phyloP scores from a whole-genome alignment of 2,329 filamentous ascomycete species.

The Pseudonectria buxi region DNA sequence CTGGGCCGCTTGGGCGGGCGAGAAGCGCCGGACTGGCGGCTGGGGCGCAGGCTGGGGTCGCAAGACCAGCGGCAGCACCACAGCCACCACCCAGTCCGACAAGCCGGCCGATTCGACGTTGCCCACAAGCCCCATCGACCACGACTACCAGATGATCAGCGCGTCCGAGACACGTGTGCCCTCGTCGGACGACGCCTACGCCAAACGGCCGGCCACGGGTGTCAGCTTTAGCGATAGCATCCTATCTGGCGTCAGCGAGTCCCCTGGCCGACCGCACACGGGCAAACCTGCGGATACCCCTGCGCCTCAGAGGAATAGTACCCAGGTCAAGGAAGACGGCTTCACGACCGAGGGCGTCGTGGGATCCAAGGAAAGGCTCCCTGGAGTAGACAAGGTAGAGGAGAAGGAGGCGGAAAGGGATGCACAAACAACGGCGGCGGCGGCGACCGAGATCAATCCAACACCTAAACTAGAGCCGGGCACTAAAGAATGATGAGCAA shows the following conservation, averaged over 20 bases:
- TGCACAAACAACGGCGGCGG: background rate
- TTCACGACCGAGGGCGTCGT: slow-evolving; percentile 21
- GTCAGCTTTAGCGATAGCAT: slow-evolving; percentile 40
- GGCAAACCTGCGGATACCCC: slow-evolving; percentile 7
- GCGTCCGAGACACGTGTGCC: slow-evolving; percentile 21
- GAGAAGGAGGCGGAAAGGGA: background rate
- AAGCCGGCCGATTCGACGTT: slow-evolving; percentile 27
- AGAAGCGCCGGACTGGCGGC: slow-evolving; percentile 60
- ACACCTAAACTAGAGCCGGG: too few species aligned
- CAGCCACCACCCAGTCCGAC: slow-evolving; percentile 13
- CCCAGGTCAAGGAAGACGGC: slow-evolving; percentile 13
- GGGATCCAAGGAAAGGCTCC: slow-evolving; percentile 16
- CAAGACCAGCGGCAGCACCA: slow-evolving; percentile 17
- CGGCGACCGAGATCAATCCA: too few species aligned
- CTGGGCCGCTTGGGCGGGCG: slow-evolving; percentile 64
- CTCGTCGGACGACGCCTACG: slow-evolving; percentile 22
- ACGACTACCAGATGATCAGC: slow-evolving; percentile 31
- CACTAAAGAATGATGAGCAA: slow-evolving; percentile 1
- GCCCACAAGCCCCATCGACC: slow-evolving; percentile 32
- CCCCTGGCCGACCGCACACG: slow-evolving; percentile 17
- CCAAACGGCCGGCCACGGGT: slow-evolving; percentile 29
- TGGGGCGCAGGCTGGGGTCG: slow-evolving; percentile 37
- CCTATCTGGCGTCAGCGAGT: slow-evolving; percentile 32
- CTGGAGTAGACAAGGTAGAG: background rate
- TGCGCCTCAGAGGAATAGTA: slow-evolving; percentile 9